These are phyloP conservation scores for Solanum ahanhuiri DNA, from an alignment of 257 asterid species.

Conservation along the genomic window DNA sequence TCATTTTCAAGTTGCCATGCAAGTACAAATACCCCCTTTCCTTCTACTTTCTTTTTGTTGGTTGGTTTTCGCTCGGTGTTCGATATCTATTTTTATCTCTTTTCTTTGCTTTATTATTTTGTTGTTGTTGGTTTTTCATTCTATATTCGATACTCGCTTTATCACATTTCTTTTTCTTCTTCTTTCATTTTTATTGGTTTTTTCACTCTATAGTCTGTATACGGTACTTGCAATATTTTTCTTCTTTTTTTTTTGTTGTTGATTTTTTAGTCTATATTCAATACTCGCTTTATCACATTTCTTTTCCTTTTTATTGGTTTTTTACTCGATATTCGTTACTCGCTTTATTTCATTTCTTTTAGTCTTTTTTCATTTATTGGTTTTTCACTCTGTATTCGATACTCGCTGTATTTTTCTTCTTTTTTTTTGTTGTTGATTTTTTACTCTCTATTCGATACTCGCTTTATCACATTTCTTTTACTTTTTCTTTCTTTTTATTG, in stretches of 20 bases:
- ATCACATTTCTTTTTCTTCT: not conserved
- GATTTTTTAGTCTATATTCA: not conserved
- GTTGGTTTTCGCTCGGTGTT: fast-evolving
- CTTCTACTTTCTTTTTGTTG: not conserved
- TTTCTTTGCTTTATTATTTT: not conserved
- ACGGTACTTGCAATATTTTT: not conserved
- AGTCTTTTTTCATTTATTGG: not conserved
- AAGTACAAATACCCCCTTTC: not conserved
- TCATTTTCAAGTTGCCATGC: not conserved
- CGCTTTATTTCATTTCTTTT: not conserved
- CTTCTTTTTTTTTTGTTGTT: not conserved
- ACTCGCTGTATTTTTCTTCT: not conserved
- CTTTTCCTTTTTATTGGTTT: not conserved
- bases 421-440: not conserved
- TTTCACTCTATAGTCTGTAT: not conserved
- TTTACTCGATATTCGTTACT: not conserved
- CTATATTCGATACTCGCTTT: fast-evolving
- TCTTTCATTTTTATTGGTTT: not conserved
- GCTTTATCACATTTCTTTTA: not conserved
- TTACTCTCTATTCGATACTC: fast-evolving
- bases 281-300: not conserved
- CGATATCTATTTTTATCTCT: fast-evolving
- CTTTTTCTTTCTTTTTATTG: too few species aligned
- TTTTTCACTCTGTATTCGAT: fast-evolving
- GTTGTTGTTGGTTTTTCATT: not conserved